A percentile compares a stretch with the other conserved stretches of the same genome.
Conservation (phyloP, 2,329 filamentous ascomycete genomes). For the Sporothrix mexicana region DNA sequence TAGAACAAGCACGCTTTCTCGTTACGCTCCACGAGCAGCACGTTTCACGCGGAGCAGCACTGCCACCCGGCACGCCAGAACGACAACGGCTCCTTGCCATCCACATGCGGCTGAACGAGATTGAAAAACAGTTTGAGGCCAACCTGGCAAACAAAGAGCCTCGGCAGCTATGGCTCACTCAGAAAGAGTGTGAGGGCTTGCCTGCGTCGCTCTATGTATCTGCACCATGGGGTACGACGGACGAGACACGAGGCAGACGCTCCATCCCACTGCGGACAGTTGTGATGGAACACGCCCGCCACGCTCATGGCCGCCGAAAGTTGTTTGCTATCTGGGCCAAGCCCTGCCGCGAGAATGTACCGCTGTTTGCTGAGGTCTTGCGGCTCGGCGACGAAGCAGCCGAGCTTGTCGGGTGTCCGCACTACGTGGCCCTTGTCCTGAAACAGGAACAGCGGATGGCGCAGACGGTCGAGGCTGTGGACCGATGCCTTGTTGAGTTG, state of each 20-base stretch:
- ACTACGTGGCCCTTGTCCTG: constrained; percentile 4
- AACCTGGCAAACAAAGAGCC: neutral
- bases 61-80: neutral
- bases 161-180: neutral
- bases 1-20: neutral
- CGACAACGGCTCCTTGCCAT: constrained; percentile 5
- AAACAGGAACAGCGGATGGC: constrained; percentile 1
- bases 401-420: neutral
- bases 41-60: neutral
- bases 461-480: constrained; percentile 2
- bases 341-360: neutral
- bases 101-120: neutral
- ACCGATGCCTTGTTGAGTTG: neutral
- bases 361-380: neutral
- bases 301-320: neutral
- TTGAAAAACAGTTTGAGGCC: neutral
- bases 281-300: constrained; percentile 1
- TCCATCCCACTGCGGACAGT: neutral
- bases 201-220: neutral
- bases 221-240: neutral
- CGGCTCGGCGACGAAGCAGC: neutral
- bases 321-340: neutral
- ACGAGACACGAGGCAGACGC: neutral
- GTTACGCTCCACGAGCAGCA: constrained; percentile 3
- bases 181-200: constrained; percentile 3